These are phyloP conservation scores for Knoxdaviesia capensis DNA, from an alignment of 2,329 filamentous ascomycete species.

Conservation along the genomic window DNA sequence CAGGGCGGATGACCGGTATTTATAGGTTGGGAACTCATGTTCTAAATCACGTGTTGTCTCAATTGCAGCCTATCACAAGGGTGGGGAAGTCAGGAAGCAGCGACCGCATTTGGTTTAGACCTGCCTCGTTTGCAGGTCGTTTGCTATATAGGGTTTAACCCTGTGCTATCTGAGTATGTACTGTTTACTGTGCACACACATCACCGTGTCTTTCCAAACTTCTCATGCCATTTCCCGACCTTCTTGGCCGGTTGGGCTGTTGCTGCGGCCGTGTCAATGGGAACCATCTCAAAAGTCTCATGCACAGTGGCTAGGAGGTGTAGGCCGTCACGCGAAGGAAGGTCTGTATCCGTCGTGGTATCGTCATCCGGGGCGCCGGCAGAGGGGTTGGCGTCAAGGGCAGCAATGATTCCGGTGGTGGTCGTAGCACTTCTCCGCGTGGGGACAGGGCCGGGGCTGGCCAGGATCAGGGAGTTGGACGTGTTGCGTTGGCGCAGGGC, in stretches of 20 bases:
- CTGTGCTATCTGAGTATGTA: too few species aligned
- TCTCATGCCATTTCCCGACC: slow-evolving; percentile 40
- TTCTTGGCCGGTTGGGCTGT: slow-evolving; percentile 8
- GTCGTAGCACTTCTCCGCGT: too few species aligned
- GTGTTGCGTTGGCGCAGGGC: slow-evolving; percentile 45
- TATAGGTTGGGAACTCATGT: too few species aligned
- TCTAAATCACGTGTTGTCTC: too few species aligned
- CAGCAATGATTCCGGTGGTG: neutral
- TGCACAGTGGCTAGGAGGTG: slow-evolving; percentile 33
- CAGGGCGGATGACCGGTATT: too few species aligned
- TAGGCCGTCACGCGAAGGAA: slow-evolving; percentile 10
- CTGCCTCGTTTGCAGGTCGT: too few species aligned
- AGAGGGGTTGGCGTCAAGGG: slow-evolving; percentile 6
- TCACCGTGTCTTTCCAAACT: slow-evolving; percentile 27
- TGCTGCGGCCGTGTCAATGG: slow-evolving; percentile 3
- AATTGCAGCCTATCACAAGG: too few species aligned
- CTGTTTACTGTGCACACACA: neutral
- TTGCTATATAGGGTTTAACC: too few species aligned
- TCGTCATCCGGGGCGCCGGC: slow-evolving; percentile 4
- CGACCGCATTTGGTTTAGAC: too few species aligned
- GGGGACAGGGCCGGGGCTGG: slow-evolving; percentile 15
- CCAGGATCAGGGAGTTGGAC: slow-evolving; percentile 42
- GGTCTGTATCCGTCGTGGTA: neutral
- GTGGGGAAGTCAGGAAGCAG: too few species aligned
- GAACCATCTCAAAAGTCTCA: slow-evolving; percentile 40